Base-by-base conservation (phyloP, 2,329 filamentous ascomycete species). In the Alternaria sp. region DNA sequence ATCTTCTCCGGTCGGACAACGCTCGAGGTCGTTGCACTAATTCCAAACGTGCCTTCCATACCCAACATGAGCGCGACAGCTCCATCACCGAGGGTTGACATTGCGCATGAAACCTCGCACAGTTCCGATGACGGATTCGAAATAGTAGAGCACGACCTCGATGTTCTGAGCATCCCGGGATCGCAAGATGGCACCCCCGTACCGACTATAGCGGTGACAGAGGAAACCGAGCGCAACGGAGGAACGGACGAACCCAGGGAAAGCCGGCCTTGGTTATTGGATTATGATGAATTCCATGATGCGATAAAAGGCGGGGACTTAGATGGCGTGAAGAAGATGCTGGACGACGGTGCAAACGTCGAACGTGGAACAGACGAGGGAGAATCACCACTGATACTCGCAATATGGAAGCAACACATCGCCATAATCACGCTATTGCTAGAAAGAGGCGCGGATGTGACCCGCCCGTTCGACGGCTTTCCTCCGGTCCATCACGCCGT, bases 401-500 rank as follows among this genome's bases (percentile, higher is more conserved):
- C 71, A 11, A 69, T 73, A n/a, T 23, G 51, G 11, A 55, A 65
- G 46, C 23, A 28, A 18, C 54, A 70, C 6, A 28, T 71, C 20
- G 63, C 67, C 11, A 60, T 58, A 0, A 53, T 64, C 3, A 58
- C 37, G 25, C 49, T 71, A 4, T 62, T 74, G 15, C 69, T 74
- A 10, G 50, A 65, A 25, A 57, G 28, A 14, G 65, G 69, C 14
- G 70, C 64, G 10, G 55, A 64, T 53, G 47, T 61, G 4, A 37
- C 67, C 51, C 63, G 60, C 56, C 66, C 60, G 5, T 43, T 51
- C 23, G 46, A 49, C 2, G 53, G 14, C 4, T 18, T 57, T 8
- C 62, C 68, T 46, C 65, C 68, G 2, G 44, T 69, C 11, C 58
- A 68, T 5, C 62, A 71, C 25, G 71, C 71, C 46, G 53, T 63